Percentiles rank a stretch among this genome's conserved stretches.
These are phyloP conservation scores for Kickxella alabastrina DNA, from an alignment of 192 early-diverging fungal species.

Conservation along the genomic window DNA sequence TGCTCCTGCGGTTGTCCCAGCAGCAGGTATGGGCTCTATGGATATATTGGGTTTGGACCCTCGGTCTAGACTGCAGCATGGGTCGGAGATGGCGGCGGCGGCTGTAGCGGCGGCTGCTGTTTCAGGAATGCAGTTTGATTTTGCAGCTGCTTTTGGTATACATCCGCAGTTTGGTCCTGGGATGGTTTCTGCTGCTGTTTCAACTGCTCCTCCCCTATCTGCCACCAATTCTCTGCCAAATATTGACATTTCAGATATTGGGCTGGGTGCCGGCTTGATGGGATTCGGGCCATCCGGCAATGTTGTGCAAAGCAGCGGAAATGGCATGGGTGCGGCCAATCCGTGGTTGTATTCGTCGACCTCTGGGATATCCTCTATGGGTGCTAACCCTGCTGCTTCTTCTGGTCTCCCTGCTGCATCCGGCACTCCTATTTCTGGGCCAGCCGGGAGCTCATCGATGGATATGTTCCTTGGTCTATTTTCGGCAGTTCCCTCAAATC, in stretches of 20 bases:
- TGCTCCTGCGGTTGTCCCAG: too few relatives aligned
- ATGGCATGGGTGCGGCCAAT: too few relatives aligned
- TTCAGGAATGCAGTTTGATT: conserved; percentile 8
- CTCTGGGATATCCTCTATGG: too few relatives aligned
- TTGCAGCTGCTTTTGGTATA: conserved; percentile 14
- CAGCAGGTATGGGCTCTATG: too few relatives aligned
- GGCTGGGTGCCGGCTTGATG: conserved; percentile 3
- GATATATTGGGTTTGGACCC: too few relatives aligned
- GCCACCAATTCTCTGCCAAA: not conserved
- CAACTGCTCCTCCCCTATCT: not conserved
- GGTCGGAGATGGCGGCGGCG: too few relatives aligned
- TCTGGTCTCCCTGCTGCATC: too few relatives aligned
- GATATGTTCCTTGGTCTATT: conserved; percentile 26
- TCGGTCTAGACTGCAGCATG: too few relatives aligned
- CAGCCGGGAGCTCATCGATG: conserved; percentile 3
- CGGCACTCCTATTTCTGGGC: too few relatives aligned
- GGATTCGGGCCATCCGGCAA: not conserved
- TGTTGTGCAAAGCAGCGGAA: too few relatives aligned
- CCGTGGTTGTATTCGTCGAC: too few relatives aligned
- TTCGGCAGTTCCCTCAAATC: not conserved
- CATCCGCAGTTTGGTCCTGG: not conserved
- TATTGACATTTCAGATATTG: conserved; percentile 4
- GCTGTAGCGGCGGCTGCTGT: conserved; percentile 4
- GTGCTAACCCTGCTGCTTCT: too few relatives aligned
- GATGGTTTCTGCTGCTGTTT: conserved; percentile 3